Evolutionary conservation across 257 asterid species (phyloP).

Genomic region (Handroanthus guayacan): DNA sequence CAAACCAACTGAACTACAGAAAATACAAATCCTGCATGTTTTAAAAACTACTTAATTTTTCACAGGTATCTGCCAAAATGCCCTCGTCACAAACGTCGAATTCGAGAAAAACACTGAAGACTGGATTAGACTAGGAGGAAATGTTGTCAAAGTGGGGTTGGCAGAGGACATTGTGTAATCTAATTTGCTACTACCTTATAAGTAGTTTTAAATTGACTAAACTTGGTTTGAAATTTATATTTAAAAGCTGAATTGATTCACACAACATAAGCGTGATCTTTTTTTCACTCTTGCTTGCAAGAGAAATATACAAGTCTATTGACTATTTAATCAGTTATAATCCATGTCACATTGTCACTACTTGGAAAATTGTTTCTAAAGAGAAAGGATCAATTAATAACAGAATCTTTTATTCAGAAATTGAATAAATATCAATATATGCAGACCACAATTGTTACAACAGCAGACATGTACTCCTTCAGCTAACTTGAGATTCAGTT

Average conservation of each 20-base stretch:
- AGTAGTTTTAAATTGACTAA: neutral
- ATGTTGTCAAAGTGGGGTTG: neutral
- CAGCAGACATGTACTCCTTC: neutral
- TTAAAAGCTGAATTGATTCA: neutral
- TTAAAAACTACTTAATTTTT: too few species aligned
- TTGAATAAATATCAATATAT: neutral
- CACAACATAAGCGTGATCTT: neutral
- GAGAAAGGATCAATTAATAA: neutral
- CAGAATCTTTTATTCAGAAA: neutral
- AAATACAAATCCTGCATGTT: too few species aligned
- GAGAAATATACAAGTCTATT: too few species aligned
- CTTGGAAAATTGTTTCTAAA: neutral
- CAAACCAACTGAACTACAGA: too few species aligned
- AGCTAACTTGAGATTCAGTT: conserved; percentile 21
- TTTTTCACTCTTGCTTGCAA: too few species aligned
- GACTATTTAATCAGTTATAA: too few species aligned
- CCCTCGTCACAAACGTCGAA: too few species aligned
- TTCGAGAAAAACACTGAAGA: too few species aligned
- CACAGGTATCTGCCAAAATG: too few species aligned
- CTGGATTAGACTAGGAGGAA: too few species aligned
- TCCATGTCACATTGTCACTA: neutral
- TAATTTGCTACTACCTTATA: neutral
- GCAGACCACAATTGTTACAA: conserved; percentile 14
- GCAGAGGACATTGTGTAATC: neutral
- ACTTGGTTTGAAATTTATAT: neutral